Conservation (phyloP, 306 rosid genomes). For the Glycine soja region DNA sequence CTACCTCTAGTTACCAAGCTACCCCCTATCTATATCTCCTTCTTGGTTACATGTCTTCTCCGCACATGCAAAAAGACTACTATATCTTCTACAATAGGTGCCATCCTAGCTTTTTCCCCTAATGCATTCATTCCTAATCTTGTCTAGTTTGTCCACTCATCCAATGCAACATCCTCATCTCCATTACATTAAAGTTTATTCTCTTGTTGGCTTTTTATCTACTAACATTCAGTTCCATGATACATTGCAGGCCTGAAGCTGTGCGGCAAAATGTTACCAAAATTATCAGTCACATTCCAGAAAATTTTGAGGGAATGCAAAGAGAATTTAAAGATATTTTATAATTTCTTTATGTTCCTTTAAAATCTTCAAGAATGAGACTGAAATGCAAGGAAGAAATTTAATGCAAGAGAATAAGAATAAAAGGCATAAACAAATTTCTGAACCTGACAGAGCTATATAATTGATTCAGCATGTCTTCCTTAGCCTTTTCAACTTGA, state of each 20-base stretch:
- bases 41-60: neutral
- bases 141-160: neutral
- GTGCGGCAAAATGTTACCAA: neutral
- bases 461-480: conserved; percentile 94
- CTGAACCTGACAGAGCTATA: conserved; percentile 90
- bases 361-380: conserved; percentile 10
- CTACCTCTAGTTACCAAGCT: neutral
- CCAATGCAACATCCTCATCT: neutral
- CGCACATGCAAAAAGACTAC: no score
- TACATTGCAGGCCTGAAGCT: neutral
- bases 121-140: neutral
- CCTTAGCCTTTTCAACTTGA: conserved; percentile 98
- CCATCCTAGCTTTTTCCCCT: neutral
- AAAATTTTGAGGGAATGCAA: neutral
- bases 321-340: neutral
- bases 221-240: neutral
- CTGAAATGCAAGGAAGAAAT: neutral
- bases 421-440: conserved; percentile 35
- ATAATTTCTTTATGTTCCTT: neutral
- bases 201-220: neutral
- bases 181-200: neutral
- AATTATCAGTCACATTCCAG: neutral
- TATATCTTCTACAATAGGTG: neutral
- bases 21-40: neutral
- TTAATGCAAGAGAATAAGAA: conserved; percentile 5